Conservation (phyloP, 2,329 filamentous ascomycete species). For the Pseudocercospora eumusae region DNA sequence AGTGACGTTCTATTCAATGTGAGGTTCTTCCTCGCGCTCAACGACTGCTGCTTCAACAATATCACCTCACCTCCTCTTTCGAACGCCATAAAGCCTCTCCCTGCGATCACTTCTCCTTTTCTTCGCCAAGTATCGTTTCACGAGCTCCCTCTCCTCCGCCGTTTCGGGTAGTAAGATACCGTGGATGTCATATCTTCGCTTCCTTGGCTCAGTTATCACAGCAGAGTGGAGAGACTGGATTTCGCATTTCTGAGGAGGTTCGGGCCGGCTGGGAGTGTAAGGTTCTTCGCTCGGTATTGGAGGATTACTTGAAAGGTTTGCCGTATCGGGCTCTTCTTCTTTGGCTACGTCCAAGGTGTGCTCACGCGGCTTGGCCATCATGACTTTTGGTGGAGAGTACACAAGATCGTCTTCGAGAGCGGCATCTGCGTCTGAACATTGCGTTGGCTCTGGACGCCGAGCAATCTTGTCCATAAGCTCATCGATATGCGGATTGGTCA, state of each 20-base stretch:
- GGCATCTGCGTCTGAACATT: not conserved
- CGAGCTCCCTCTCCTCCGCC: not conserved
- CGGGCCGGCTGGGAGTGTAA: not conserved
- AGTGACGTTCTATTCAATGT: no score
- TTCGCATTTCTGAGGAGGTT: not conserved
- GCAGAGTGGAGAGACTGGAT: not conserved
- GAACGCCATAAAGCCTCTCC: not conserved
- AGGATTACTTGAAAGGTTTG: not conserved
- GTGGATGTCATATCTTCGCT: not conserved
- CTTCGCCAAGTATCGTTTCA: not conserved
- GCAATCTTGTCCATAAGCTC: not conserved
- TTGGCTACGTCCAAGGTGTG: not conserved
- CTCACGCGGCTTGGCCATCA: not conserved
- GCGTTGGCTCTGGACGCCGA: not conserved
- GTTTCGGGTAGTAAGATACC: not conserved
- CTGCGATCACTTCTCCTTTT: not conserved
- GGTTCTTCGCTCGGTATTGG: not conserved
- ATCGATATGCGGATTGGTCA: not conserved
- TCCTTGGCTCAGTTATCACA: not conserved
- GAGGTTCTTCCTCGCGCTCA: not conserved
- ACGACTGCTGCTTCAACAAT: not conserved
- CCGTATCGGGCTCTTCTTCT: not conserved
- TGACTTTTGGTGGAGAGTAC: not conserved
- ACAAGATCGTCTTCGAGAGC: not conserved
- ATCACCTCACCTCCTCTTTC: not conserved